Evolutionary conservation across 2,329 filamentous ascomycete species (phyloP).

Genomic region (Shiraia bambusicola): DNA sequence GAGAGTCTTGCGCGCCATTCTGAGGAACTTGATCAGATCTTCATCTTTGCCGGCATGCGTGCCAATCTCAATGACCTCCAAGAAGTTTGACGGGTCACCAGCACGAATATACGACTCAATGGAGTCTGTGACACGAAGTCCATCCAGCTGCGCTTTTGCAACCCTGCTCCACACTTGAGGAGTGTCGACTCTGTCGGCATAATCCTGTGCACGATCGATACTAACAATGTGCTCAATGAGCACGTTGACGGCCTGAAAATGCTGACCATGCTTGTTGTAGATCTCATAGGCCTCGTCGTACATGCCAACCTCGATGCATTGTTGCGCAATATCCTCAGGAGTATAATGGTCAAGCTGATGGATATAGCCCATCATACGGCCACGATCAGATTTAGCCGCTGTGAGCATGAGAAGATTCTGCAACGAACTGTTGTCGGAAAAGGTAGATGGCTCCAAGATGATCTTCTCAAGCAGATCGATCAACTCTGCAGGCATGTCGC

Average conservation of each 20-base stretch:
- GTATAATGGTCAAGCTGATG: slow-evolving; percentile 87
- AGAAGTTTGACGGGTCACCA: slow-evolving; percentile 86
- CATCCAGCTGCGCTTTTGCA: slow-evolving; percentile 95
- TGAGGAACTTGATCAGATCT: slow-evolving; percentile 92
- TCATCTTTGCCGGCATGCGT: slow-evolving; percentile 97
- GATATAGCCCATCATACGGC: slow-evolving; percentile 93
- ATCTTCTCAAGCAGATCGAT: slow-evolving; percentile 99
- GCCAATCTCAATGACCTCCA: slow-evolving; percentile 93
- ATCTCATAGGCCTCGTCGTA: slow-evolving; percentile 98
- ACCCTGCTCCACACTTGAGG: slow-evolving; percentile 98
- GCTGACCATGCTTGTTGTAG: slow-evolving; percentile 95
- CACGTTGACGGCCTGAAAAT: slow-evolving; percentile 82
- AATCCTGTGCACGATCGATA: slow-evolving; percentile 94
- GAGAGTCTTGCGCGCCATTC: slow-evolving; percentile 95
- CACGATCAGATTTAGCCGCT: slow-evolving; percentile 93
- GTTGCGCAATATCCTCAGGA: slow-evolving; percentile 85
- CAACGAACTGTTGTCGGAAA: slow-evolving; percentile 94
- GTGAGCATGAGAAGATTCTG: slow-evolving; percentile 97
- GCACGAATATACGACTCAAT: slow-evolving; percentile 98
- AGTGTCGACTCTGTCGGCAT: slow-evolving; percentile 89
- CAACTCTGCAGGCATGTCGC: slow-evolving; percentile 87
- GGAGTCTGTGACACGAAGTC: slow-evolving; percentile 85
- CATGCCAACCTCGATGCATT: slow-evolving; percentile 92
- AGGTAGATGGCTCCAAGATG: slow-evolving; percentile 96
- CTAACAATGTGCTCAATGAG: slow-evolving; percentile 95